Evolutionary conservation across 1,139 yeast species (phyloP), one percentile per base, ranked within the genome.

Genomic region (Geotrichum fermentans): DNA sequence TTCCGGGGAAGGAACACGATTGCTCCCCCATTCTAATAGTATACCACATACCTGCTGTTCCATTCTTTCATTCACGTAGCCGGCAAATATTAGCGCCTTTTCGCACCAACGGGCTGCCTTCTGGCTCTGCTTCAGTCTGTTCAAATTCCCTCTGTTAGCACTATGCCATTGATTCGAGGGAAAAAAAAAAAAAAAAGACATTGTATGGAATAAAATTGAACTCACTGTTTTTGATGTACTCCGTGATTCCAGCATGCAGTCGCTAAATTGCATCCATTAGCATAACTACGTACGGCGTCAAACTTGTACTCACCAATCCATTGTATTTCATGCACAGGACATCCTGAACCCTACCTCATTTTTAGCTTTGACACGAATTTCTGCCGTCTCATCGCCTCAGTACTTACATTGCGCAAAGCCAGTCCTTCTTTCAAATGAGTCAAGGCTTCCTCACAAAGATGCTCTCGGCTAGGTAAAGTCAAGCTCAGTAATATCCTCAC

Each of bases 231-330:
- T 29, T 51, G 52, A 28, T 51, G 48, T 1, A 51, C 49, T 5
- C 54, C 54, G 26, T 51, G 54, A 26, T 51, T 51, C 54, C 54
- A 51, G 30, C 54, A 51, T n/a, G 54, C 47, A 24, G 54, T 51
- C 4, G 54, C 51, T 42, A 29, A 11, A 43, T 28, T 18, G 11
- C 26, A 13, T 17, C 18, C 17, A 21, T 17, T 28, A 16, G 18
- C 16, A 11, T 28, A n/a, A 26, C 4, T 10, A 24, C 10, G 8
- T 6, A 6, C 28, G 10, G 6, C 28, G 10, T 24, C 28, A 24
- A 24, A 6, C 10, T 6, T 16, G 8, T 2, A 28, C 41, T 37
- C 32, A 49, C 52, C 49, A 10, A 51, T 51, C 54, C 54, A 51
- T 44, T 51, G 54, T 18, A 51, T 47, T 18, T 51, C 54, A 17